A percentile compares a stretch with the other conserved stretches of the same genome.
phyloP scores from a whole-genome alignment of 2,329 filamentous ascomycete species.

The Claviceps spartinae region DNA sequence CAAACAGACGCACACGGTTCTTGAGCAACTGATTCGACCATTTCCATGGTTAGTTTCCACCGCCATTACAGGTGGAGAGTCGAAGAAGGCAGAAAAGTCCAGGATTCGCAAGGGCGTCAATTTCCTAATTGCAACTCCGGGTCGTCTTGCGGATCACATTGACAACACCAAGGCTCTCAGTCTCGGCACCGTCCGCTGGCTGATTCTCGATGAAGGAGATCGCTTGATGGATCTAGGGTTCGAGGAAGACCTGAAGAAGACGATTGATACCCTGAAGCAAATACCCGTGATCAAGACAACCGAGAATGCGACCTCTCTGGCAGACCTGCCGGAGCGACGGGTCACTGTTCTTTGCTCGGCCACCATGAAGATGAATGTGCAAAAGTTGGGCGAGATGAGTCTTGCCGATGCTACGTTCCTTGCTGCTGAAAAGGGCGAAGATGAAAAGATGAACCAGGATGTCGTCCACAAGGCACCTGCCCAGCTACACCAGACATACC shows the following conservation, averaged over 20 bases:
- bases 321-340: conserved; percentile 58
- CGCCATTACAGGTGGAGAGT: conserved; percentile 59
- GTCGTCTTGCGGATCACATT: conserved; percentile 79
- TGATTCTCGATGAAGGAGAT: conserved; percentile 92
- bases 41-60: conserved; percentile 91
- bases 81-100: conserved; percentile 76
- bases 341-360: conserved; percentile 89
- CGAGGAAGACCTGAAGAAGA: conserved; percentile 81
- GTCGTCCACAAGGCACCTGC: conserved; percentile 65
- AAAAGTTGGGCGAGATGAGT: conserved; percentile 86
- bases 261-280: conserved; percentile 65
- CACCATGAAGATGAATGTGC: conserved; percentile 95
- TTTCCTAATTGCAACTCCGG: conserved; percentile 88
- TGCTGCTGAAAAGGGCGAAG: conserved; percentile 45
- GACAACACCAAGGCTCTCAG: conserved; percentile 84
- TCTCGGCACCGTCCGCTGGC: conserved; percentile 79
- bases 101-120: conserved; percentile 86
- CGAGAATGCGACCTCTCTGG: conserved; percentile 42
- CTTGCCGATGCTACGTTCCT: conserved; percentile 86
- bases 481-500: conserved; percentile 85
- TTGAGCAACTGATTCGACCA: conserved; percentile 76
- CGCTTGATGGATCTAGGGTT: conserved; percentile 97
- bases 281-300: conserved; percentile 45
- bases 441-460: conserved; percentile 31
- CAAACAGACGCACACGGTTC: conserved; percentile 79